phyloP scores from a whole-genome alignment of 148 eudicot genomes.

The Hydrangea macrophylla region DNA sequence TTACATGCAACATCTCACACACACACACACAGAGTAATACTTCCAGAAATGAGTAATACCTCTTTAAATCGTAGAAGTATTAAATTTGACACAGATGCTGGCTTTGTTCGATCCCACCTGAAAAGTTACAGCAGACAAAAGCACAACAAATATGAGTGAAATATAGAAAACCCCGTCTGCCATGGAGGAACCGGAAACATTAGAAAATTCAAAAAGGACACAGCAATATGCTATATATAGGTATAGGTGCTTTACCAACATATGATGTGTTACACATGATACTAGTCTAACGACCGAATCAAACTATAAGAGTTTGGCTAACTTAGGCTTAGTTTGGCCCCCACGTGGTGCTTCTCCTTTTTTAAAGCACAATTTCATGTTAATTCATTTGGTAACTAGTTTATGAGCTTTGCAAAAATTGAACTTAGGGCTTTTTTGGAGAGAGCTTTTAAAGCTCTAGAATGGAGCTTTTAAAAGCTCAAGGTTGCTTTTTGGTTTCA shows the following conservation, averaged over 20 bases:
- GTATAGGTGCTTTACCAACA: background rate
- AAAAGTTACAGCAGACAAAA: constrained; percentile 7
- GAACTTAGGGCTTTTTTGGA: too few relatives aligned
- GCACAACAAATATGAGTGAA: background rate
- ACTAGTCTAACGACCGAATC: background rate
- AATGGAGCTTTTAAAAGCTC: too few relatives aligned
- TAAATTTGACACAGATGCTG: constrained; percentile 80
- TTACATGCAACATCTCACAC: too few relatives aligned
- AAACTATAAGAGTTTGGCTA: background rate
- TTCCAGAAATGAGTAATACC: constrained; percentile 38
- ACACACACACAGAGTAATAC: background rate
- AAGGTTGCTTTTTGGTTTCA: too few relatives aligned
- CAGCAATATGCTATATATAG: background rate
- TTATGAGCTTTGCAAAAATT: too few relatives aligned
- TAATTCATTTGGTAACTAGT: too few relatives aligned
- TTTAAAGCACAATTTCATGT: too few relatives aligned
- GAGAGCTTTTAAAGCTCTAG: too few relatives aligned
- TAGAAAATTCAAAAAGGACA: background rate
- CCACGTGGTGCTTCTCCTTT: too few relatives aligned
- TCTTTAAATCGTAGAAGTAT: constrained; percentile 81
- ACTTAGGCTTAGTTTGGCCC: background rate
- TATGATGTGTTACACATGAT: constrained; percentile 2
- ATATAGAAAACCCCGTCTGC: background rate
- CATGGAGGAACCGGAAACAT: background rate
- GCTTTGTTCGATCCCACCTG: constrained; percentile 88